phyloP scores from a whole-genome alignment of 345 rosid species.

The Bruguiera sexangula region DNA sequence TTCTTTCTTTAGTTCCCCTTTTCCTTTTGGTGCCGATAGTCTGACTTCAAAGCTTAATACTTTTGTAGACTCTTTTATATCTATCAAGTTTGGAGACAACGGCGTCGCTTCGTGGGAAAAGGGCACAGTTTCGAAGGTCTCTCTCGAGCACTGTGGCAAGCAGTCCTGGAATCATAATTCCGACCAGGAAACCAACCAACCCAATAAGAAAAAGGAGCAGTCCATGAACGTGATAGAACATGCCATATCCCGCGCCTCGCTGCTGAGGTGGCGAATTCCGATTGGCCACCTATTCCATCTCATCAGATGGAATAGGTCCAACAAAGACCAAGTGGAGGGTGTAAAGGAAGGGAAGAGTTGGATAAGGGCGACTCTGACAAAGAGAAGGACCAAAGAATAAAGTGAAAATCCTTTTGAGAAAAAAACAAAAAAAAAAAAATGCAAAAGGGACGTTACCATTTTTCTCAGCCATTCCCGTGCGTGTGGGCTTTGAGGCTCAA shows the following conservation, averaged over 20 bases:
- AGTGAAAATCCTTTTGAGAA: background rate
- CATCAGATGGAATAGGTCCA: conserved; percentile 66
- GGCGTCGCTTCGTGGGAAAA: conserved; percentile 91
- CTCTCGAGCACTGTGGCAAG: conserved; percentile 47
- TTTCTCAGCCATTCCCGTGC: conserved; percentile 19
- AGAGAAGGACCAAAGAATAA: conserved; percentile 56
- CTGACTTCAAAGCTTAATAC: background rate
- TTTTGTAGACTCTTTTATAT: conserved; percentile 81
- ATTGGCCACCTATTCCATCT: conserved; percentile 83
- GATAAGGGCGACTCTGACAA: conserved; percentile 72
- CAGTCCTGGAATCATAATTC: conserved; percentile 26
- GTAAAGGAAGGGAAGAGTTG: conserved; percentile 80
- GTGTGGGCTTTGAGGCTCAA: conserved; percentile 33
- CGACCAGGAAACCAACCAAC: conserved; percentile 19
- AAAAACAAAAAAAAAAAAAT: no score
- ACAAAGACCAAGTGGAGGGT: conserved; percentile 45
- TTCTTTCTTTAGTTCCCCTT: background rate
- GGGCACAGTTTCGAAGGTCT: conserved; percentile 52
- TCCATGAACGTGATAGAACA: conserved; percentile 66
- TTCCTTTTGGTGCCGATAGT: background rate
- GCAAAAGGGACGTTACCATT: conserved; percentile 9
- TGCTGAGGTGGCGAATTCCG: conserved; percentile 77
- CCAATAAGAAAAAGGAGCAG: background rate
- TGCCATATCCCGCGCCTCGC: conserved; percentile 48
- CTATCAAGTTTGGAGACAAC: conserved; percentile 81